These are phyloP conservation scores for Arctostaphylos glauca DNA, from an alignment of 148 eudicot genomes.

Conservation along the genomic window DNA sequence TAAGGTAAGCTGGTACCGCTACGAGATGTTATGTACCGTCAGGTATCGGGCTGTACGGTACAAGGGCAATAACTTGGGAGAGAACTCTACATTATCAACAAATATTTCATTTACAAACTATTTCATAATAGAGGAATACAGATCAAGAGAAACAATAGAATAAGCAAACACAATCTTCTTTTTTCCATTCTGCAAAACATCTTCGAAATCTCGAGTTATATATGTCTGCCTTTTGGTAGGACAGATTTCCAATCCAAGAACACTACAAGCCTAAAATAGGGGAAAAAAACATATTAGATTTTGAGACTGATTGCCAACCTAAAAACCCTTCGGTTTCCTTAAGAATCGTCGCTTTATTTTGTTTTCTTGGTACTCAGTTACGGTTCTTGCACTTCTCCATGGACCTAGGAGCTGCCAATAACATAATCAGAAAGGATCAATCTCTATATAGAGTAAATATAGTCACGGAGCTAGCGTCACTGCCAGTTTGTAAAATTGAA, in stretches of 20 bases:
- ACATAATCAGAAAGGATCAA: not conserved
- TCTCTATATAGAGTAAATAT: no score
- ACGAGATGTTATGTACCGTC: no score
- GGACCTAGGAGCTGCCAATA: constrained; percentile 48
- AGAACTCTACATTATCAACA: not conserved
- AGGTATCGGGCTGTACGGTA: no score
- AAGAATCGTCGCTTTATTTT: not conserved
- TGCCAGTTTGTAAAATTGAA: no score
- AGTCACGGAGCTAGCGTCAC: no score
- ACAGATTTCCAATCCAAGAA: constrained; percentile 8
- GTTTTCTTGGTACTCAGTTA: constrained; percentile 15
- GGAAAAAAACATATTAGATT: not conserved
- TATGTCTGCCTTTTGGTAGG: not conserved
- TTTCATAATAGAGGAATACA: not conserved
- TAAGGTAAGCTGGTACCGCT: no score
- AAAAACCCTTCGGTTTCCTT: not conserved
- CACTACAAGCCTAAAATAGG: constrained; percentile 8
- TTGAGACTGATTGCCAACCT: constrained; percentile 4
- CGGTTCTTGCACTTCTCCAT: constrained; percentile 39
- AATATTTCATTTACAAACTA: constrained; percentile 8
- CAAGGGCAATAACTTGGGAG: not conserved
- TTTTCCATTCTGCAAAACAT: not conserved
- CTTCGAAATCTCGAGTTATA: constrained; percentile 18
- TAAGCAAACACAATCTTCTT: not conserved
- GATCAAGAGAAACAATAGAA: not conserved